phyloP scores from a whole-genome alignment of 768 basidiomycete genomes.

The Glaciozyma antarctica region DNA sequence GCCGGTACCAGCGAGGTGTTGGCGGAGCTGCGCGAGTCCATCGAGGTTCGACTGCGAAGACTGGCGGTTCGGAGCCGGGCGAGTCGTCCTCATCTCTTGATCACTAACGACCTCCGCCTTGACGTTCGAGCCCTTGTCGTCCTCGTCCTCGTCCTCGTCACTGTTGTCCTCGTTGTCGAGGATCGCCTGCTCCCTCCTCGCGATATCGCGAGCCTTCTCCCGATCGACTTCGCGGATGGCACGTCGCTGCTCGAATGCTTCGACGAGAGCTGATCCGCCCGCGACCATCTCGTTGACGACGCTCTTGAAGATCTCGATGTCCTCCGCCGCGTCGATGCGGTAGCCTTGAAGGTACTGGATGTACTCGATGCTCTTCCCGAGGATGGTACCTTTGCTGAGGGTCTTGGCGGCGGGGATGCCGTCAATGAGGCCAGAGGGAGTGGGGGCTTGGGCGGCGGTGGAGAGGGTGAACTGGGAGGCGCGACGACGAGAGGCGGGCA shows the following conservation, averaged over 20 bases:
- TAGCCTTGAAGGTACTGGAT: constrained; percentile 49
- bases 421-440: constrained; percentile 59
- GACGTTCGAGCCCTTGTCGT: constrained; percentile 42
- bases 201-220: constrained; percentile 62
- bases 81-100: constrained; percentile 41
- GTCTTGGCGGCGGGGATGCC: constrained; percentile 87
- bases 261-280: constrained; percentile 59
- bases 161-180: constrained; percentile 55
- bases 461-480: constrained; percentile 34
- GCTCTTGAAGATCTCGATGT: constrained; percentile 66
- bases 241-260: constrained; percentile 63
- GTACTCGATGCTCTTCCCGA: constrained; percentile 84
- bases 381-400: constrained; percentile 79
- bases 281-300: constrained; percentile 65
- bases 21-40: not conserved
- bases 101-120: constrained; percentile 44
- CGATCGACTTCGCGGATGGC: constrained; percentile 41
- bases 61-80: not conserved
- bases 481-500: constrained; percentile 29
- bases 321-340: constrained; percentile 42
- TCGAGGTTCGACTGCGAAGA: not conserved
- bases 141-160: constrained; percentile 45
- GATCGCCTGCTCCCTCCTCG: constrained; percentile 51
- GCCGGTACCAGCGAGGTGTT: not conserved
- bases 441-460: constrained; percentile 18